Evolutionary conservation across 371 early-diverging fungal genomes (phyloP), one percentile per base, ranked within the genome.

Genomic region (Syncephalis fuscata): DNA sequence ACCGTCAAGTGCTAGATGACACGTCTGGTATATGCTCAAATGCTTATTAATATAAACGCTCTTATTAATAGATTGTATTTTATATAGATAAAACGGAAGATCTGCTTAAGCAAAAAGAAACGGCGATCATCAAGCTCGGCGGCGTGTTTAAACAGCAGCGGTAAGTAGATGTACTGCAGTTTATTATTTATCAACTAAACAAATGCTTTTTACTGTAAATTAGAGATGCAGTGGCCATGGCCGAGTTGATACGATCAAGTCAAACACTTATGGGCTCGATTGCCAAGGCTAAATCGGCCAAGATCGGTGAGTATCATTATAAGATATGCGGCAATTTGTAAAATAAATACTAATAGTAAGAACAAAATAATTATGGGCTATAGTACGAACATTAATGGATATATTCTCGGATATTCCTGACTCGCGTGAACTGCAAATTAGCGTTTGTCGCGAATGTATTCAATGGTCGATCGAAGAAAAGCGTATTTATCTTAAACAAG

Each of bases 251-350:
- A 51, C 80, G 82, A 47, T 74, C 76, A 17, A 86, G 89, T 19
- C 80, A 78, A 48, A 59, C 71, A 2, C 73, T 86, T 60, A 81
- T 94, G 59, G 65, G 75, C 22, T 64, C 80, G 17, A 83, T 92
- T 46, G 80, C 94, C 22, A 91, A 91, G 62, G 97, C 97, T 40
- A 96, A 96, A 71, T 85, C 92, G 2, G 87, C 97, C 20, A 94
- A 91, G 71, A 73, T 96, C 49, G 80, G 90, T 84, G 73, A 49
- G 63, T 63, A 23, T 26, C 38, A 38, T 9, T 43, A 40, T 46
- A 17, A 16, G 14, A 22, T 32, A 38, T 14, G 22, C 17, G 2
- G n/a, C n/a, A n/a, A n/a, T n/a, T n/a, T n/a, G n/a, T n/a, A n/a
- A n/a, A n/a, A n/a, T n/a, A n/a, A n/a, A n/a, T n/a, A n/a, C n/a